These are phyloP conservation scores for Scutellaria galericulata DNA, from an alignment of 257 asterid genomes.

Conservation along the genomic window DNA sequence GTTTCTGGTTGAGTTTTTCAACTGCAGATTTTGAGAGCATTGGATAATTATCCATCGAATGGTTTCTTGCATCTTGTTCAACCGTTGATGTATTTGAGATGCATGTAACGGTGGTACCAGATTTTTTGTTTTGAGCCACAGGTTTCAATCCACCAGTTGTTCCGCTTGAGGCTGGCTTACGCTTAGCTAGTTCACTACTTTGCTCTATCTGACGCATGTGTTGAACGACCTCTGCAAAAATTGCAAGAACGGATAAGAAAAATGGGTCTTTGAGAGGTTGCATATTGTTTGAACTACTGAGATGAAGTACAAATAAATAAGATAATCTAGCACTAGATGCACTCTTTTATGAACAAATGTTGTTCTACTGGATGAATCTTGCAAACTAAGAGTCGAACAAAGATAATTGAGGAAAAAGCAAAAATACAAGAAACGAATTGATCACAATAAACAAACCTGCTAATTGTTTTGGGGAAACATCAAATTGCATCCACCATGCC, in stretches of 20 bases:
- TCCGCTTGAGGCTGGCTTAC: slow-evolving; percentile 26
- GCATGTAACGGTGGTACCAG: slow-evolving; percentile 47
- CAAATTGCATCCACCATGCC: slow-evolving; percentile 74
- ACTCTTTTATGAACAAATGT: too few relatives aligned
- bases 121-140: slow-evolving; percentile 31
- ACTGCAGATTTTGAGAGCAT: slow-evolving; percentile 14
- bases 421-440: neutral
- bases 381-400: slow-evolving; percentile 3
- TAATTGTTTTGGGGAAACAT: slow-evolving; percentile 58
- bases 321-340: neutral
- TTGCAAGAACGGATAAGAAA: neutral
- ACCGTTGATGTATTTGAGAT: slow-evolving; percentile 42
- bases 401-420: neutral
- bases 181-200: slow-evolving; percentile 39
- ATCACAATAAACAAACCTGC: slow-evolving; percentile 45
- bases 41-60: slow-evolving; percentile 21
- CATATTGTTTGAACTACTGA: slow-evolving; percentile 11
- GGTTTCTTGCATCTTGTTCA: slow-evolving; percentile 39
- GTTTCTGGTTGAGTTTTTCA: slow-evolving; percentile 32
- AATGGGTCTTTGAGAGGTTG: neutral
- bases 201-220: slow-evolving; percentile 52
- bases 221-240: slow-evolving; percentile 52
- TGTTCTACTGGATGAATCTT: neutral
- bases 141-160: slow-evolving; percentile 31
- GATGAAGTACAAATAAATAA: neutral